Conservation (phyloP, 345 rosid genomes). For the Aegle marmelos region DNA sequence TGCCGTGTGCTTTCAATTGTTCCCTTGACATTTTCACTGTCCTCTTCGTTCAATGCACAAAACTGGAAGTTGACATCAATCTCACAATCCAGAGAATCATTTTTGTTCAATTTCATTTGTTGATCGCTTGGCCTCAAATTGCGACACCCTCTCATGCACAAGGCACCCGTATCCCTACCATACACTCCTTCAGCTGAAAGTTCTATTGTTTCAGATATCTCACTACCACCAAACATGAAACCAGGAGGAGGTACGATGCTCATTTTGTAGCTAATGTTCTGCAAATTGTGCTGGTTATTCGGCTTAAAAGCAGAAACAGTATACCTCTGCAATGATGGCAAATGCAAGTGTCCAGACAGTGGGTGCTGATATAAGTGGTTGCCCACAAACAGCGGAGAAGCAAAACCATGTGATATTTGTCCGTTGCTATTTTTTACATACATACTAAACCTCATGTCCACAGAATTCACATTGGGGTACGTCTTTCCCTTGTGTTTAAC, state of each 20-base stretch:
- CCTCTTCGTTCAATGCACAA: constrained; percentile 50
- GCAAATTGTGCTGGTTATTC: constrained; percentile 32
- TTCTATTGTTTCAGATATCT: constrained; percentile 28
- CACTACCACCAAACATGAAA: constrained; percentile 21
- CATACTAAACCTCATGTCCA: constrained; percentile 70
- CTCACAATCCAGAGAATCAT: constrained; percentile 55
- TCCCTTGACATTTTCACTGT: constrained; percentile 53
- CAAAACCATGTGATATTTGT: constrained; percentile 40
- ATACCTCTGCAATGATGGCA: background rate
- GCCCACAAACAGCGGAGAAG: constrained; percentile 67
- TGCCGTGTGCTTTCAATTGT: constrained; percentile 58
- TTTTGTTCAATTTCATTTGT: constrained; percentile 9
- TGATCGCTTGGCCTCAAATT: constrained; percentile 20
- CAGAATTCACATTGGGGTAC: constrained; percentile 54
- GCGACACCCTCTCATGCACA: constrained; percentile 90
- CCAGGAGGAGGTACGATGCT: constrained; percentile 25
- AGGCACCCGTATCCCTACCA: constrained; percentile 50
- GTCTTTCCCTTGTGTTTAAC: constrained; percentile 40
- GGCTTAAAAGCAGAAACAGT: constrained; percentile 17
- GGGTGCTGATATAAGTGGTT: constrained; percentile 32
- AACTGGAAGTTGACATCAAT: constrained; percentile 52
- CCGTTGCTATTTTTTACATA: constrained; percentile 42
- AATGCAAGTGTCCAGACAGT: background rate
- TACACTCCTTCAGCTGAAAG: constrained; percentile 81
- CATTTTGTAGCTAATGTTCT: constrained; percentile 68